A percentile compares a stretch with the other conserved stretches of the same genome.
Evolutionary conservation across 306 rosid species (phyloP).

Genomic region (Trichosanthes truncata): DNA sequence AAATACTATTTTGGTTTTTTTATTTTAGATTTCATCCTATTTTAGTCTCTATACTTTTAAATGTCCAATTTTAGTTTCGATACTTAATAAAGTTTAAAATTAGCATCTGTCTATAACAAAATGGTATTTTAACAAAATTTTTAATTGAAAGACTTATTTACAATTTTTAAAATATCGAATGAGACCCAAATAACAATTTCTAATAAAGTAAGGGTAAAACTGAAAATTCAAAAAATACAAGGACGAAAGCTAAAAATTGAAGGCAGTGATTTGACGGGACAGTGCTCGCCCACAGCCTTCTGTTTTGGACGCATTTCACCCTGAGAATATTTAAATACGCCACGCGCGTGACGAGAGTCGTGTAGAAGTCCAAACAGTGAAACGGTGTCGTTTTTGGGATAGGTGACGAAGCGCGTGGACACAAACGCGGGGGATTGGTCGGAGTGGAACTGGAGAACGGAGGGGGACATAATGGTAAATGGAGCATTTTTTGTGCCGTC

Average conservation of each 20-base stretch:
- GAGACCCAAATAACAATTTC: too few relatives aligned
- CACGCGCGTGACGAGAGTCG: not conserved
- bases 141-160: too few relatives aligned
- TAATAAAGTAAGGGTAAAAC: not conserved
- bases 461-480: conserved; percentile 85
- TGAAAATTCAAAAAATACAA: not conserved
- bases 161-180: too few relatives aligned
- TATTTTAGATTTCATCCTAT: too few relatives aligned
- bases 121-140: too few relatives aligned
- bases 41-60: too few relatives aligned
- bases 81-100: too few relatives aligned
- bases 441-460: conserved; percentile 92
- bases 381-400: not conserved
- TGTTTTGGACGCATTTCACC: not conserved
- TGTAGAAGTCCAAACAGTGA: not conserved
- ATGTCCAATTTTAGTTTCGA: too few relatives aligned
- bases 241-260: not conserved
- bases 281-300: not conserved
- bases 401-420: conserved; percentile 99
- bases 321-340: not conserved
- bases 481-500: conserved; percentile 95
- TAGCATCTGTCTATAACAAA: too few relatives aligned
- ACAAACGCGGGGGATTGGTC: conserved; percentile 58
- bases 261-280: not conserved
- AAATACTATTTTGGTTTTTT: too few relatives aligned